Evolutionary conservation across 2,329 filamentous ascomycete genomes (phyloP).

Genomic region (Waltergamsia citrina): DNA sequence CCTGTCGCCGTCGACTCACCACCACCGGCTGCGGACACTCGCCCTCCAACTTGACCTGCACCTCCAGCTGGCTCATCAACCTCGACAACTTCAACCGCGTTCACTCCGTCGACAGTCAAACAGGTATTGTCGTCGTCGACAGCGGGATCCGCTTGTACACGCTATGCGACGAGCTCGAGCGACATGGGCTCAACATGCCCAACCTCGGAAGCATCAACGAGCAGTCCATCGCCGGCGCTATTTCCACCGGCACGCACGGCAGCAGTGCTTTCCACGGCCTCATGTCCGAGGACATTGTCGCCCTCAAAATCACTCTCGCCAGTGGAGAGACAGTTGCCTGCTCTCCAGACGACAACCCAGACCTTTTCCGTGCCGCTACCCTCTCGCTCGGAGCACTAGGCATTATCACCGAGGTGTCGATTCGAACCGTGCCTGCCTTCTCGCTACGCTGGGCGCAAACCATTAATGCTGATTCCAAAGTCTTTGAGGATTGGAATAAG

Average conservation of each 20-base stretch:
- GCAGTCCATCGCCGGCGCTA: slow-evolving; percentile 86
- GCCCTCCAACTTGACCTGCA: slow-evolving; percentile 84
- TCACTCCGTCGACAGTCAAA: slow-evolving; percentile 57
- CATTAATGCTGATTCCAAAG: slow-evolving; percentile 57
- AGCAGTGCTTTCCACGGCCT: slow-evolving; percentile 78
- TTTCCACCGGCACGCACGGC: slow-evolving; percentile 88
- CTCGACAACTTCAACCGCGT: slow-evolving; percentile 75
- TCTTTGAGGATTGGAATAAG: slow-evolving; percentile 63
- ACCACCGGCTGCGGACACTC: slow-evolving; percentile 89
- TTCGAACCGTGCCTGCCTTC: slow-evolving; percentile 70
- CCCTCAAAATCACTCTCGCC: slow-evolving; percentile 71
- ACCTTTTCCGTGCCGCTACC: slow-evolving; percentile 81
- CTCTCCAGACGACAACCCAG: slow-evolving; percentile 56
- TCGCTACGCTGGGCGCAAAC: slow-evolving; percentile 83
- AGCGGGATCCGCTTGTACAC: slow-evolving; percentile 78
- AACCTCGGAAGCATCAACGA: slow-evolving; percentile 93
- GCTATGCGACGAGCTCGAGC: slow-evolving; percentile 65
- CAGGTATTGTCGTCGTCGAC: slow-evolving; percentile 64
- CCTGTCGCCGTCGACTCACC: slow-evolving; percentile 71
- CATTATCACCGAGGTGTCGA: slow-evolving; percentile 82
- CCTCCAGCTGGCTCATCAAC: slow-evolving; percentile 89
- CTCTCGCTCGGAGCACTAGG: slow-evolving; percentile 84
- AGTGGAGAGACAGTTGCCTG: slow-evolving; percentile 69
- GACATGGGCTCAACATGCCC: slow-evolving; percentile 71
- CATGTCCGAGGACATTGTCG: slow-evolving; percentile 67